Conservation (phyloP, 2,329 filamentous ascomycete genomes). For the Mycosphaerelloides madeirae region DNA sequence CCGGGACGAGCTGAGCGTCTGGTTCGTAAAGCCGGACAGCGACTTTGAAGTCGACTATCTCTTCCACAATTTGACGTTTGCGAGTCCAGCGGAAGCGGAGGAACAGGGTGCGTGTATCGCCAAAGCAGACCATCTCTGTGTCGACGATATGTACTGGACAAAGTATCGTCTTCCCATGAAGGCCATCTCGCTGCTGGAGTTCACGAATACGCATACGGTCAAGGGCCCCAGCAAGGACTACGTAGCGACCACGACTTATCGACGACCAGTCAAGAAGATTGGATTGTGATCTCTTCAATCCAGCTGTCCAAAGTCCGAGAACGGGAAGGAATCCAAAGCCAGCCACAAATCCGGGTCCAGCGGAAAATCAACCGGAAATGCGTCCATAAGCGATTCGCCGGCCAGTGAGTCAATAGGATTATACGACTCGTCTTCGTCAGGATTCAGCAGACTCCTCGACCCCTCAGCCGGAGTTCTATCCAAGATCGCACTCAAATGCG, state of each 20-base stretch:
- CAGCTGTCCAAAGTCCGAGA: slow-evolving; percentile 17
- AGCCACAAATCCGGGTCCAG: slow-evolving; percentile 29
- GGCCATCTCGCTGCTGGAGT: slow-evolving; percentile 54
- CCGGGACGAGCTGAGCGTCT: slow-evolving; percentile 61
- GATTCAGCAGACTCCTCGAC: not conserved
- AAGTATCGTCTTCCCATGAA: slow-evolving; percentile 61
- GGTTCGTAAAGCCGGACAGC: slow-evolving; percentile 65
- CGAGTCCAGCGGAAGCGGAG: slow-evolving; percentile 34
- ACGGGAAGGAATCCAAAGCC: slow-evolving; percentile 28
- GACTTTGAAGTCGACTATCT: slow-evolving; percentile 61
- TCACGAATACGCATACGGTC: slow-evolving; percentile 61
- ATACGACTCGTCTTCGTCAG: not conserved
- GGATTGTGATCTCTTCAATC: not conserved
- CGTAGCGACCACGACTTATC: slow-evolving; percentile 37
- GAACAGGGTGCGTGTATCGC: slow-evolving; percentile 54
- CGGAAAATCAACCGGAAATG: slow-evolving; percentile 20
- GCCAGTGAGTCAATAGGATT: slow-evolving; percentile 4
- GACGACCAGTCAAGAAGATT: slow-evolving; percentile 10
- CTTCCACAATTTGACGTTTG: slow-evolving; percentile 66
- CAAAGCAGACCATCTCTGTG: slow-evolving; percentile 63
- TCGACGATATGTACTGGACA: slow-evolving; percentile 66
- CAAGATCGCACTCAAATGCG: slow-evolving; percentile 5
- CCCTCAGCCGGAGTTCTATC: slow-evolving; percentile 1
- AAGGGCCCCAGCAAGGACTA: slow-evolving; percentile 73
- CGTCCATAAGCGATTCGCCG: slow-evolving; percentile 7